phyloP scores from a whole-genome alignment of 2,329 filamentous ascomycete genomes.

The Falciphora oryzae region DNA sequence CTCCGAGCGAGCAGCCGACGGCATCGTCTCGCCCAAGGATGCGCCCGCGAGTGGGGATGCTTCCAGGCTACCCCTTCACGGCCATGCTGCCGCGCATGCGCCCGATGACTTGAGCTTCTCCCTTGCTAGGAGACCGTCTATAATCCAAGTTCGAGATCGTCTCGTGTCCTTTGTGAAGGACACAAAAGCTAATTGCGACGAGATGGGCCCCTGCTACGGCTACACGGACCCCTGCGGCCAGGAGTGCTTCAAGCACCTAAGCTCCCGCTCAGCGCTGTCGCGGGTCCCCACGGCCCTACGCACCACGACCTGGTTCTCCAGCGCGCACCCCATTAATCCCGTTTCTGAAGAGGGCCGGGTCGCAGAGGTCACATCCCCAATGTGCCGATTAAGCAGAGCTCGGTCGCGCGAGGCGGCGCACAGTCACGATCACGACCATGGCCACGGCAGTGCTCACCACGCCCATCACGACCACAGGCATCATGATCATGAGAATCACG shows the following conservation, averaged over 20 bases:
- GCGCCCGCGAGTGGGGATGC: background rate
- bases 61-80: conserved; percentile 18
- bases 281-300: conserved; percentile 33
- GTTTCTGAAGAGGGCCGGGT: background rate
- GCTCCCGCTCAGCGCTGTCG: conserved; percentile 28
- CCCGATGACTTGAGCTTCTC: conserved; percentile 19
- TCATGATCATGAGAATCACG: background rate
- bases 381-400: conserved; percentile 24
- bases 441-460: conserved; percentile 8
- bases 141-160: conserved; percentile 47
- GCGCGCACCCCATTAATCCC: conserved; percentile 23
- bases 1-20: conserved; percentile 17
- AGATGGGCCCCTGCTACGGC: conserved; percentile 55
- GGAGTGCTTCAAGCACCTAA: conserved; percentile 57
- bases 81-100: conserved; percentile 2
- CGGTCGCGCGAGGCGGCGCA: conserved; percentile 25
- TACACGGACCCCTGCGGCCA: conserved; percentile 61
- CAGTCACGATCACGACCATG: conserved; percentile 14
- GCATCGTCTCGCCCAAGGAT: background rate
- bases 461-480: conserved; percentile 12
- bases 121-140: conserved; percentile 42
- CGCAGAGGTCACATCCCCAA: background rate
- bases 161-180: conserved; percentile 62
- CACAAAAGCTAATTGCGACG: conserved; percentile 57
- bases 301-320: conserved; percentile 31